Evolutionary conservation across 345 rosid species (phyloP).

Genomic region (Camelina sativa): DNA sequence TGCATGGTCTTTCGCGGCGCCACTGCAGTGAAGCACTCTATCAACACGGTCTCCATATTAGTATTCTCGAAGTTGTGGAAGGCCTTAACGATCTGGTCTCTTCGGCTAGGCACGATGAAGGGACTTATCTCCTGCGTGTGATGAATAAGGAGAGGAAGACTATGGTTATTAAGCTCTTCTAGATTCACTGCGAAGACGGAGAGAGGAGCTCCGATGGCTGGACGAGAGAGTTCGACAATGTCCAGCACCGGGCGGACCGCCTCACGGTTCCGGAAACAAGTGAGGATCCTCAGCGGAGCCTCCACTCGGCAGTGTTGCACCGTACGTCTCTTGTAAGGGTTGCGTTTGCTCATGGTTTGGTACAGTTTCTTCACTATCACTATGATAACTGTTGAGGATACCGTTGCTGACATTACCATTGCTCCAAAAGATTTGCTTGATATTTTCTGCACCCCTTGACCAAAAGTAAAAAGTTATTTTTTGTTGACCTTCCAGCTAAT

Average conservation of each 20-base stretch:
- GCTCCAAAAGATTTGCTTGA: conserved; percentile 39
- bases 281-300: conserved; percentile 47
- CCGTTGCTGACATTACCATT: conserved; percentile 41
- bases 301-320: conserved; percentile 37
- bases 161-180: conserved; percentile 39
- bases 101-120: conserved; percentile 23
- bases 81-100: conserved; percentile 47
- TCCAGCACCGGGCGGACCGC: conserved; percentile 42
- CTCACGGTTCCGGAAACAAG: conserved; percentile 50
- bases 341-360: conserved; percentile 49
- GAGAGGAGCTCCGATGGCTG: conserved; percentile 44
- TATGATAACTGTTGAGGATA: conserved; percentile 33
- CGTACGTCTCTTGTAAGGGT: conserved; percentile 48
- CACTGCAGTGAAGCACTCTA: conserved; percentile 49
- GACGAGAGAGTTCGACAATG: conserved; percentile 46
- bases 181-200: conserved; percentile 46
- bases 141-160: conserved; percentile 34
- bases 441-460: conserved; percentile 42
- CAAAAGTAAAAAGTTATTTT: conserved; percentile 6
- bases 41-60: conserved; percentile 37
- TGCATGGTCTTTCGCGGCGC: conserved; percentile 52
- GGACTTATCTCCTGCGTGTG: conserved; percentile 36
- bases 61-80: conserved; percentile 37
- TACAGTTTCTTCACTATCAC: conserved; percentile 39
- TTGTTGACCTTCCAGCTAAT: neutral